phyloP scores from a whole-genome alignment of 164 flowering plant species.

The Malania oleifera region DNA sequence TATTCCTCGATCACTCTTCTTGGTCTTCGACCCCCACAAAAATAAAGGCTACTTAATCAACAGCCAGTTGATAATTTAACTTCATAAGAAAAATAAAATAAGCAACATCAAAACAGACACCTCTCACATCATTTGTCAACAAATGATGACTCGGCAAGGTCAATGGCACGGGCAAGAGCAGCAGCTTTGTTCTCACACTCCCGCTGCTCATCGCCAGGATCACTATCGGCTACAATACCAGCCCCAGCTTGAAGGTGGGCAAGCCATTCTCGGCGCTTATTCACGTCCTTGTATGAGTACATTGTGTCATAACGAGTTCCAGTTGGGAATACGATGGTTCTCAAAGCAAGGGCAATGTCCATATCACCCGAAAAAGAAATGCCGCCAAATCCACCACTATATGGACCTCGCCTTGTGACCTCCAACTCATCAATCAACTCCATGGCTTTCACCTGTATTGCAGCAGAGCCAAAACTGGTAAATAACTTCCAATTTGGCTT shows the following conservation, averaged over 20 bases:
- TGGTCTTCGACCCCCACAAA: no score
- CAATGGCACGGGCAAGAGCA: constrained; percentile 83
- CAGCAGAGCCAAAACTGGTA: neutral
- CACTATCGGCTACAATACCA: constrained; percentile 85
- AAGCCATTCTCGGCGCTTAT: constrained; percentile 74
- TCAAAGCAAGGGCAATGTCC: constrained; percentile 86
- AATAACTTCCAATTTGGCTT: no score
- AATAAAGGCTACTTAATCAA: no score
- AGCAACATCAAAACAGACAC: no score
- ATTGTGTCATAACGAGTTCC: constrained; percentile 57
- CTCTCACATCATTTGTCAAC: constrained; percentile 16
- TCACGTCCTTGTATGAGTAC: constrained; percentile 70
- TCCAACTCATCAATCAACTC: constrained; percentile 84
- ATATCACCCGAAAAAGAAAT: constrained; percentile 79
- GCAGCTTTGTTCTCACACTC: constrained; percentile 94
- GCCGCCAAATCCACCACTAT: constrained; percentile 92
- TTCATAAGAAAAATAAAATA: no score
- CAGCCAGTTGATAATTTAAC: no score
- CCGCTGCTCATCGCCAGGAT: constrained; percentile 69
- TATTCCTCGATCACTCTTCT: no score
- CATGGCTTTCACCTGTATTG: constrained; percentile 84
- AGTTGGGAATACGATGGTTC: constrained; percentile 87
- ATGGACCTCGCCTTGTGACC: constrained; percentile 77
- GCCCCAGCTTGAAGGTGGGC: constrained; percentile 95
- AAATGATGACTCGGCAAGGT: constrained; percentile 86